phyloP scores from a whole-genome alignment of 345 rosid genomes.

The Eucalyptus leucophloia region DNA sequence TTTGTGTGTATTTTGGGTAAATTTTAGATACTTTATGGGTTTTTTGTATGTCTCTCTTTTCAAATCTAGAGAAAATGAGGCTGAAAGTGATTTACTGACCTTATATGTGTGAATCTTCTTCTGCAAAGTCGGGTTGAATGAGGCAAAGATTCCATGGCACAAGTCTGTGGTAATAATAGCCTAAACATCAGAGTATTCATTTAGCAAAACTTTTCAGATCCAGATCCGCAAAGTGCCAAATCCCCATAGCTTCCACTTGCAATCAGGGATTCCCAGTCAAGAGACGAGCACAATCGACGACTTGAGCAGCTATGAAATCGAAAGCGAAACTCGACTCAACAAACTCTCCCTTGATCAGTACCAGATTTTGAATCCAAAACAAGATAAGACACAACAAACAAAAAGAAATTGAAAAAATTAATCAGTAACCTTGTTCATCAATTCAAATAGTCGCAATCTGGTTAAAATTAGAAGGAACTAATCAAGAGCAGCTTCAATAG shows the following conservation, averaged over 20 bases:
- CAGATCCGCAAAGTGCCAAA: background rate
- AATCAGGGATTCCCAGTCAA: background rate
- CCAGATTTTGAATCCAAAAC: background rate
- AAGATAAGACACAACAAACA: background rate
- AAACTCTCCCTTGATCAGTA: background rate
- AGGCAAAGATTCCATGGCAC: background rate
- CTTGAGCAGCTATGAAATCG: background rate
- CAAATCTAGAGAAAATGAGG: background rate
- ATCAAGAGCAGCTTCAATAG: background rate
- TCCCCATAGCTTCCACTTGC: background rate
- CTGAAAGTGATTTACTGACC: background rate
- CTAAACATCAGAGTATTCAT: background rate
- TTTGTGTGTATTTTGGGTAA: background rate
- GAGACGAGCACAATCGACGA: background rate
- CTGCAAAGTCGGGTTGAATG: background rate
- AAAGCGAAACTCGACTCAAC: background rate
- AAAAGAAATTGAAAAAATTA: background rate
- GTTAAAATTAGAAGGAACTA: background rate
- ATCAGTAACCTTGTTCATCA: background rate
- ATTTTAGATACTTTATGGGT: background rate
- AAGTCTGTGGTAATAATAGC: background rate
- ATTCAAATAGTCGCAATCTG: background rate
- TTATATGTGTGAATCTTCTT: background rate
- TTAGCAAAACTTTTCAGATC: background rate
- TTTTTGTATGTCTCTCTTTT: background rate